Evolutionary conservation across 768 basidiomycete genomes (phyloP), one percentile per base, ranked within the genome.

Genomic region (Paxillus rubicundulus): DNA sequence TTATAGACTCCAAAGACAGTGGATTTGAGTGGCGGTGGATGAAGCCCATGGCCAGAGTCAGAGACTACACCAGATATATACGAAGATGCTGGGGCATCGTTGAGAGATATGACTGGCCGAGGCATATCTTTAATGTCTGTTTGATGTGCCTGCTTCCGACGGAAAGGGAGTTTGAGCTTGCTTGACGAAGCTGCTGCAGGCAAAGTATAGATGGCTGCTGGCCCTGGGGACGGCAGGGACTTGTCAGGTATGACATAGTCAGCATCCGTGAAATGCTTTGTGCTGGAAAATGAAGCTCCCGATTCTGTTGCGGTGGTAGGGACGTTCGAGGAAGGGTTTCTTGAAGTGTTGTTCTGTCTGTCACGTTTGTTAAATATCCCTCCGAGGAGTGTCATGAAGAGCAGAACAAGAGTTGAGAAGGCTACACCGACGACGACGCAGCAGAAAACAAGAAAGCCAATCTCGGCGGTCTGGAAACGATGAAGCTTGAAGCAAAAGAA

Each of bases 1-100:
- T 70, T 78, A 58, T 84, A 79, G 5, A 77, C 76, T 9, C 77
- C 79, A 66, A 89, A 87, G 50, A 88, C 76, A 39, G 82, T 77
- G 2, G 82, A 82, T 61, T 82, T 82, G 18, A 79, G 77, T 1
- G 85, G 85, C 1, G 86, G 84, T 4, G 82, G 84, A 32, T 75
- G 76, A 24, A 74, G 57, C 21, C 71, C 72, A 17, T 69, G 61
- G 14, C 78, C 80, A 4, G 73, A 65, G 47, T 81, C 79, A 39
- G 80, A 77, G 6, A 68, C 71, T 6, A 72, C 69, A 45, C 70
- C 62, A 5, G 70, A 74, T 73, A 54, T 62, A 65, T 48, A 65
- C 56, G 56, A 59, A 48, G 58, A 67, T 66, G 44, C 67, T 3
- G 76, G 62, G 1, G 64, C 43, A 13, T 65, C 66, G 47, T 55